phyloP scores from a whole-genome alignment of 192 early-diverging fungal species.

The Kickxella alabastrina region DNA sequence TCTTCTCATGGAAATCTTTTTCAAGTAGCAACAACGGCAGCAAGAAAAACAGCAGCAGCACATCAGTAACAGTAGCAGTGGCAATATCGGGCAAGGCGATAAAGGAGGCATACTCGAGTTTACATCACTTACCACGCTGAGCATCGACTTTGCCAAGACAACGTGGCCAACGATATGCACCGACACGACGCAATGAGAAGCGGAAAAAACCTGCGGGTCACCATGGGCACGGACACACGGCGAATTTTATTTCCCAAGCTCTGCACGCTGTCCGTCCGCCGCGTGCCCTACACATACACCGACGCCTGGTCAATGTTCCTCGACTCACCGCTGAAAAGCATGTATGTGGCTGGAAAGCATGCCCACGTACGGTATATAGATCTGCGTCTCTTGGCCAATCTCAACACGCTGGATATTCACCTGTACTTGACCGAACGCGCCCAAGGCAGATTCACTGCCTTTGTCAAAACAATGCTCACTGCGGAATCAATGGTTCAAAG shows the following conservation, averaged over 20 bases:
- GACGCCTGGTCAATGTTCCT: slow-evolving; percentile 39
- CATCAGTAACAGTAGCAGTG: too few relatives aligned
- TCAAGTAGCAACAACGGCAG: neutral
- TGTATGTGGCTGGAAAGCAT: slow-evolving; percentile 28
- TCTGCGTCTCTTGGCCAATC: neutral
- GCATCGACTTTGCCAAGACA: slow-evolving; percentile 33
- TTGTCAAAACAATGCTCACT: slow-evolving; percentile 15
- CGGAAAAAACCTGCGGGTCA: slow-evolving; percentile 9
- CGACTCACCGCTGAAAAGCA: slow-evolving; percentile 15
- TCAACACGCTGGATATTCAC: slow-evolving; percentile 23
- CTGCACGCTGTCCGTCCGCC: slow-evolving; percentile 7
- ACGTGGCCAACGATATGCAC: slow-evolving; percentile 26
- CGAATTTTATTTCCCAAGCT: slow-evolving; percentile 15
- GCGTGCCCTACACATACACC: slow-evolving; percentile 30
- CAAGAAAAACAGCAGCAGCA: neutral
- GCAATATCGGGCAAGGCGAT: too few relatives aligned
- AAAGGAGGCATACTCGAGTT: slow-evolving; percentile 16
- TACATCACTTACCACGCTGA: slow-evolving; percentile 10
- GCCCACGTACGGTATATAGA: slow-evolving; percentile 29
- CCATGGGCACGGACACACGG: slow-evolving; percentile 28
- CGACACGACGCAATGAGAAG: slow-evolving; percentile 12
- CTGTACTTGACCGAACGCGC: slow-evolving; percentile 9
- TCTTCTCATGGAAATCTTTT: slow-evolving; percentile 38
- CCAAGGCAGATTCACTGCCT: slow-evolving; percentile 13
- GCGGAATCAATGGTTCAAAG: slow-evolving; percentile 10